Percentiles rank a stretch among this genome's conserved stretches.
Conservation (phyloP, 345 rosid species). For the Capsella bursapastoris region DNA sequence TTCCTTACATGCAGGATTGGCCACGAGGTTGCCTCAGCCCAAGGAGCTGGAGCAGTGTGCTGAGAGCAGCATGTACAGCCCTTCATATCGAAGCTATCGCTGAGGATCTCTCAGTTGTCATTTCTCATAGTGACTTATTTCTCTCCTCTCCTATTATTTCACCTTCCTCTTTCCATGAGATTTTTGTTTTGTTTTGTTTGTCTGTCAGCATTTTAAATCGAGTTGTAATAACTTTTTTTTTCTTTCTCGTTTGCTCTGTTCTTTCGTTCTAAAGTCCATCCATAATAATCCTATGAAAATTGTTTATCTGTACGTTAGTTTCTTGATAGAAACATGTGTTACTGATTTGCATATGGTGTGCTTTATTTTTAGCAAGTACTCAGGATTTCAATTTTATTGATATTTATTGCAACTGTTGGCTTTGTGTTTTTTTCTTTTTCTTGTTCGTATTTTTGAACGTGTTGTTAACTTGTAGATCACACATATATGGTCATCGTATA, state of each 20-base stretch:
- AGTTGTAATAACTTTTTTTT: neutral
- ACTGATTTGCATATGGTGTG: neutral
- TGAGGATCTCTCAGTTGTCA: conserved; percentile 38
- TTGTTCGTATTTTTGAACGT: neutral
- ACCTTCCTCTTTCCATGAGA: conserved; percentile 24
- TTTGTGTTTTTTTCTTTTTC: neutral
- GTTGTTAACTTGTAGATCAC: neutral
- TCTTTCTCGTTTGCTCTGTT: too few relatives aligned
- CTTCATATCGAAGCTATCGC: conserved; percentile 70
- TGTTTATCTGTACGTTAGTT: conserved; percentile 2
- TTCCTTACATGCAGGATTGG: conserved; percentile 59
- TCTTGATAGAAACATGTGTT: too few relatives aligned
- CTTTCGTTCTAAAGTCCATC: neutral
- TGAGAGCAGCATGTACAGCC: conserved; percentile 97
- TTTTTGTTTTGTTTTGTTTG: neutral
- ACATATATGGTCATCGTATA: too few relatives aligned
- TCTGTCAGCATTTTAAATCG: conserved; percentile 7
- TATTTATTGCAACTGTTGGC: neutral
- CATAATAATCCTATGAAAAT: conserved; percentile 10
- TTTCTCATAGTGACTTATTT: conserved; percentile 8
- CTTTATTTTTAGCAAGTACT: neutral
- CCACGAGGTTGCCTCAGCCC: conserved; percentile 87
- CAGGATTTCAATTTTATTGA: neutral
- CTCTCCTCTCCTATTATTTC: conserved; percentile 24
- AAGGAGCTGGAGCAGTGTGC: conserved; percentile 74